A percentile compares a stretch with the other conserved stretches of the same genome.
Evolutionary conservation across 2,329 filamentous ascomycete genomes (phyloP).

Genomic region (Teratosphaeria destructans): DNA sequence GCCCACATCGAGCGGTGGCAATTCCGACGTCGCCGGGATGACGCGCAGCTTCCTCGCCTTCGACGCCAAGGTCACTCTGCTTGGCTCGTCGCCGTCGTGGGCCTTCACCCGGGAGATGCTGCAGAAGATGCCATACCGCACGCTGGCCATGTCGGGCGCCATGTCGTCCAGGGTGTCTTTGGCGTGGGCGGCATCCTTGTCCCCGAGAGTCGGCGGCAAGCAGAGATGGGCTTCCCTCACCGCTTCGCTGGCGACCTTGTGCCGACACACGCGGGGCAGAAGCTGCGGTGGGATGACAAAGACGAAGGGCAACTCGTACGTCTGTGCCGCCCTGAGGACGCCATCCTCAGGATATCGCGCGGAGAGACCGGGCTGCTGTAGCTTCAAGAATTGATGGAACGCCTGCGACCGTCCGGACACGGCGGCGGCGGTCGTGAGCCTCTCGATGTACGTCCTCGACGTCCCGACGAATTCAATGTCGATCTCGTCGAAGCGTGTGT

Average conservation of each 20-base stretch:
- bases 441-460: constrained; percentile 45
- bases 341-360: constrained; percentile 44
- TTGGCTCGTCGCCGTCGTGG: constrained; percentile 29
- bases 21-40: constrained; percentile 48
- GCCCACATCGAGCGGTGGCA: constrained; percentile 47
- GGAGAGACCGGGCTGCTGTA: constrained; percentile 49
- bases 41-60: constrained; percentile 48
- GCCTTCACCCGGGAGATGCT: constrained; percentile 30
- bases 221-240: constrained; percentile 47
- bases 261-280: constrained; percentile 49
- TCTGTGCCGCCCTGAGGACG: constrained; percentile 43
- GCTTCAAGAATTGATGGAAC: constrained; percentile 50
- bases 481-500: constrained; percentile 48
- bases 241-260: constrained; percentile 40
- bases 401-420: constrained; percentile 46
- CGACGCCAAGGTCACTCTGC: constrained; percentile 37
- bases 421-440: constrained; percentile 40
- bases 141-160: constrained; percentile 51
- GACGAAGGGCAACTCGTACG: constrained; percentile 51
- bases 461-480: constrained; percentile 49
- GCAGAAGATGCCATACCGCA: constrained; percentile 43
- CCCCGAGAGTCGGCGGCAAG: constrained; percentile 53
- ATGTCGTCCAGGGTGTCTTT: constrained; percentile 46
- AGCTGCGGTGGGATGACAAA: constrained; percentile 54
- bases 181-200: constrained; percentile 39